A percentile compares a stretch with the other conserved stretches of the same genome.
Evolutionary conservation across 139 green algal genomes (phyloP).

Genomic region (Dunaliella sp.): DNA sequence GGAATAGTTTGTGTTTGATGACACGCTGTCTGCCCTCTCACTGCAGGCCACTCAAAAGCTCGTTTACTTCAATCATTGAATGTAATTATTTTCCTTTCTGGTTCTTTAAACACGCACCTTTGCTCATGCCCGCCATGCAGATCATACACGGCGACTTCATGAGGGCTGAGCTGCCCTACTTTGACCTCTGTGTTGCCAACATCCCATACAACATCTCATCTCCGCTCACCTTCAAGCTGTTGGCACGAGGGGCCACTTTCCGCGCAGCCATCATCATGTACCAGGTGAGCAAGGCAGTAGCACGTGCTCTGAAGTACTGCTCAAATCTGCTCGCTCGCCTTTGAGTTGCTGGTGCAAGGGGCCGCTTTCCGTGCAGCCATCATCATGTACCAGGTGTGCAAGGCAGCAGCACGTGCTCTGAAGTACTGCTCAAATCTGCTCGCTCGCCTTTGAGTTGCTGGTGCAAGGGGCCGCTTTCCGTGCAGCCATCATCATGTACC

Average conservation of each 20-base stretch:
- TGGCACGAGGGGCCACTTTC: conserved; percentile 80
- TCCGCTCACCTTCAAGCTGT: conserved; percentile 97
- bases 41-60: too few relatives aligned
- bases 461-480: conserved; percentile 78
- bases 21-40: too few relatives aligned
- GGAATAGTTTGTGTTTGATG: neutral
- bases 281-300: too few relatives aligned
- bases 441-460: conserved; percentile 98
- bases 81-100: neutral
- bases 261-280: conserved; percentile 98
- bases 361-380: conserved; percentile 85
- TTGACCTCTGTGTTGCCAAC: conserved; percentile 99
- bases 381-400: conserved; percentile 95
- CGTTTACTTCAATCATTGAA: neutral
- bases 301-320: too few relatives aligned
- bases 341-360: conserved; percentile 94
- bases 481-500: conserved; percentile 98
- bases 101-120: too few relatives aligned
- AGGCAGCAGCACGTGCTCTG: too few relatives aligned
- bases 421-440: too few relatives aligned
- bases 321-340: too few relatives aligned
- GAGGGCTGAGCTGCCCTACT: conserved; percentile 93
- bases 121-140: too few relatives aligned
- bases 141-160: conserved; percentile 97
- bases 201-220: conserved; percentile 99